A percentile compares a stretch with the other conserved stretches of the same genome.
Evolutionary conservation across 179 eudicot genomes (phyloP).

Genomic region (Beta corolliflora): DNA sequence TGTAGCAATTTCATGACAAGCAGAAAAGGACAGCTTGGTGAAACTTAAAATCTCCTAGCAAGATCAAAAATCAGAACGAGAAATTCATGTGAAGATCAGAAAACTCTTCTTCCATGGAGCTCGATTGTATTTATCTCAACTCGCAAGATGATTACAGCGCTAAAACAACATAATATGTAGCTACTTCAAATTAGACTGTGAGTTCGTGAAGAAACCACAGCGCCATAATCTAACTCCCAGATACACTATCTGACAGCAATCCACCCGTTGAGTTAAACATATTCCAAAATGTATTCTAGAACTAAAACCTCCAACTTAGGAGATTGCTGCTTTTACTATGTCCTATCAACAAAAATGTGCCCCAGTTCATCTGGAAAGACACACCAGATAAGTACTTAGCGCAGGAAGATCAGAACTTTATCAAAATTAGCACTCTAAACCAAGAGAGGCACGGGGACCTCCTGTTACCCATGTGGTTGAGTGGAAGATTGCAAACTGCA

Average conservation of each 20-base stretch:
- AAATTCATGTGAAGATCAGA: neutral
- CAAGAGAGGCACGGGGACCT: neutral
- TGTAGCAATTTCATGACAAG: neutral
- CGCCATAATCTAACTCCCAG: neutral
- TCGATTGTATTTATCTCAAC: neutral
- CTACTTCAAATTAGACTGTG: neutral
- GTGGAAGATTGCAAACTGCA: neutral
- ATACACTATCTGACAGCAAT: neutral
- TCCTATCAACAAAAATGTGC: neutral
- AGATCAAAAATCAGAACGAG: neutral
- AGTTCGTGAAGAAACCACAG: neutral
- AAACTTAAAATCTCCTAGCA: neutral
- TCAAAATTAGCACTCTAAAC: neutral
- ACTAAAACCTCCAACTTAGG: neutral
- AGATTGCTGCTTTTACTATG: neutral
- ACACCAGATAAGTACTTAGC: neutral
- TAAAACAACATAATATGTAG: neutral
- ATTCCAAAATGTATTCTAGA: neutral
- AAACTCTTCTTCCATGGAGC: neutral
- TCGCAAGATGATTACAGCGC: neutral
- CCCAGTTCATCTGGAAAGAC: neutral
- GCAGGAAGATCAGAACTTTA: neutral
- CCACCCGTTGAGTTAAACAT: neutral
- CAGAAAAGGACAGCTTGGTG: neutral
- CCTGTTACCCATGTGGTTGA: neutral